These are phyloP conservation scores for Anthostomella pinea DNA, from an alignment of 2,329 filamentous ascomycete species.

Conservation along the genomic window DNA sequence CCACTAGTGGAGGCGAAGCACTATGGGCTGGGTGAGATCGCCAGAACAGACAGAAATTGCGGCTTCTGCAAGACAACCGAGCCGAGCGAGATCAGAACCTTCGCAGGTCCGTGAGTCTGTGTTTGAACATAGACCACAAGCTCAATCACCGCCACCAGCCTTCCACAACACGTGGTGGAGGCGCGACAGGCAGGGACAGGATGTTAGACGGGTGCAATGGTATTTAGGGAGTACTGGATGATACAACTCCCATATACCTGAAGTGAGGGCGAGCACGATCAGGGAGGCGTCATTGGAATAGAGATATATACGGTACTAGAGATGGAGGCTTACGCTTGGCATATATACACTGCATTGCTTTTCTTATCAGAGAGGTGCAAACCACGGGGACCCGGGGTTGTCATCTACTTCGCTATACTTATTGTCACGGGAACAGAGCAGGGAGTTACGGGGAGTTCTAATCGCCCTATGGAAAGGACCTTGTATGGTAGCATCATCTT, in stretches of 20 bases:
- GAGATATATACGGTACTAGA: slow-evolving; percentile 12
- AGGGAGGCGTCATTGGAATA: background rate
- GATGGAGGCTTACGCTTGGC: slow-evolving; percentile 21
- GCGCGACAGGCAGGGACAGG: too few species aligned
- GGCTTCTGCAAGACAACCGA: background rate
- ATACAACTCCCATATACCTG: background rate
- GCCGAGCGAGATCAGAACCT: slow-evolving; percentile 11
- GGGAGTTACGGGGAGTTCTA: background rate
- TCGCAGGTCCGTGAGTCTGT: too few species aligned
- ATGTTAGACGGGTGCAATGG: slow-evolving; percentile 16
- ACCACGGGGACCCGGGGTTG: too few species aligned
- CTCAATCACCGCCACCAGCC: slow-evolving; percentile 3
- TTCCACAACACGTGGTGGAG: slow-evolving; percentile 15
- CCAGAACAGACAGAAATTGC: background rate
- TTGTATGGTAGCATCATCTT: too few species aligned
- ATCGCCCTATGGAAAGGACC: too few species aligned
- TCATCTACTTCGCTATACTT: too few species aligned
- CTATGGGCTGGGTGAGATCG: slow-evolving; percentile 9
- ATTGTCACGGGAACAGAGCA: background rate
- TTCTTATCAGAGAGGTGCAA: background rate
- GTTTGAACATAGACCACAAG: too few species aligned
- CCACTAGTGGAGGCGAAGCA: slow-evolving; percentile 24
- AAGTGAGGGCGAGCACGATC: slow-evolving; percentile 5
- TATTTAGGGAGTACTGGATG: slow-evolving; percentile 24
- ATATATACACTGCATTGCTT: slow-evolving; percentile 4